A percentile compares a stretch with the other conserved stretches of the same genome.
Evolutionary conservation across 441 rosid species (phyloP).

Genomic region (Oxalis stricta): DNA sequence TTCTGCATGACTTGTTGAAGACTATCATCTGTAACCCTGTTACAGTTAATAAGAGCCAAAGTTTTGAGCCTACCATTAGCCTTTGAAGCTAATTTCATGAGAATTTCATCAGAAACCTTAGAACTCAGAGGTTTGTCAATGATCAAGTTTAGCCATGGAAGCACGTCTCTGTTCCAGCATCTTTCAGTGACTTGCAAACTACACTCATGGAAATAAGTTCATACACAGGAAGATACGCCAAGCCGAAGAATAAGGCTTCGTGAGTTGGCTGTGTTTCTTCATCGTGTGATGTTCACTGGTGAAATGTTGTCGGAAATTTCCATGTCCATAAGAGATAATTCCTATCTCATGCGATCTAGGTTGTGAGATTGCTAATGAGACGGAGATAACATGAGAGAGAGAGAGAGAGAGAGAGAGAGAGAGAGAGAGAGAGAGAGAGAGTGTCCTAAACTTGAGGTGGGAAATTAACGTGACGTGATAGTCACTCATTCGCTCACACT

Average conservation of each 20-base stretch:
- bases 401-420: no score
- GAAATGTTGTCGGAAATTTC: not conserved
- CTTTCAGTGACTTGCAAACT: constrained; percentile 30
- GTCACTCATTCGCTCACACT: no score
- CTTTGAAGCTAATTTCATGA: constrained; percentile 24
- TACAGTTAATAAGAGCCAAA: constrained; percentile 26
- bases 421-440: no score
- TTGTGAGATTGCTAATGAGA: no score
- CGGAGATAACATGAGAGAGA: no score
- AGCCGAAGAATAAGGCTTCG: constrained; percentile 41
- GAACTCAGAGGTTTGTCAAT: constrained; percentile 25
- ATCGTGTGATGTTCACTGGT: constrained; percentile 1
- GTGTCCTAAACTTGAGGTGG: no score
- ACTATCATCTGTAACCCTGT: constrained; percentile 30
- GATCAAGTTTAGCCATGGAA: constrained; percentile 31
- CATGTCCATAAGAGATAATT: not conserved
- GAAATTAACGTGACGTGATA: no score
- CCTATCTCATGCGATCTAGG: no score
- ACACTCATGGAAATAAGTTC: constrained; percentile 34
- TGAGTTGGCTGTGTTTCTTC: constrained; percentile 31
- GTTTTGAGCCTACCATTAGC: constrained; percentile 31
- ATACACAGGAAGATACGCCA: constrained; percentile 44
- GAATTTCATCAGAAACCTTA: constrained; percentile 29
- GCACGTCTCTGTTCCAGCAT: constrained; percentile 22
- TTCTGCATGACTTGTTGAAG: constrained; percentile 23